Conservation (phyloP, 2,329 filamentous ascomycete species). For the Penicillium crustosum region DNA sequence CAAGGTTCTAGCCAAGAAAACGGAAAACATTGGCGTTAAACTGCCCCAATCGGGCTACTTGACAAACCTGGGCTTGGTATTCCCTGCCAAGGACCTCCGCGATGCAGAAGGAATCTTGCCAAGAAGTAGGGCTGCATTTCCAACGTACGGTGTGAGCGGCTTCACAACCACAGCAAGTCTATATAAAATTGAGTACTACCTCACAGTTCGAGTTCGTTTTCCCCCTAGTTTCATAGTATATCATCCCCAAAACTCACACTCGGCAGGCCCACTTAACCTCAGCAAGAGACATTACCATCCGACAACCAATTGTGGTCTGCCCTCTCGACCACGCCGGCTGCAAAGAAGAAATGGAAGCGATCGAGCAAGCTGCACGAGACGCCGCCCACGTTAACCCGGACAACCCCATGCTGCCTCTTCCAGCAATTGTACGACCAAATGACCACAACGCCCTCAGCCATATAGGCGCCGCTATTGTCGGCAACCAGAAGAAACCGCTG, state of each 20-base stretch:
- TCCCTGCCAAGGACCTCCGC: slow-evolving; percentile 83
- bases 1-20: slow-evolving; percentile 81
- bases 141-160: slow-evolving; percentile 80
- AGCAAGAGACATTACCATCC: slow-evolving; percentile 81
- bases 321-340: slow-evolving; percentile 92
- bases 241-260: slow-evolving; percentile 16
- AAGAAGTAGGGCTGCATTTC: slow-evolving; percentile 81
- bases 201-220: slow-evolving; percentile 78
- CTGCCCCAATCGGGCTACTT: slow-evolving; percentile 89
- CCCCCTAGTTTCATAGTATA: slow-evolving; percentile 8
- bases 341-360: slow-evolving; percentile 98
- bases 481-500: slow-evolving; percentile 61
- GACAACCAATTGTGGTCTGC: slow-evolving; percentile 93
- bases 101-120: slow-evolving; percentile 86
- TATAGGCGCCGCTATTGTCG: slow-evolving; percentile 63
- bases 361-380: slow-evolving; percentile 92
- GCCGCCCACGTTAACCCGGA: slow-evolving; percentile 84
- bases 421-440: slow-evolving; percentile 74
- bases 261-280: slow-evolving; percentile 79
- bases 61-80: slow-evolving; percentile 86
- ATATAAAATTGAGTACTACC: slow-evolving; percentile 98
- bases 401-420: slow-evolving; percentile 87
- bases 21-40: slow-evolving; percentile 76
- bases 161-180: slow-evolving; percentile 93
- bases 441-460: slow-evolving; percentile 65